These are phyloP conservation scores for Talaromyces nanjingensis DNA, from an alignment of 495 filamentous ascomycete genomes.

Conservation along the genomic window DNA sequence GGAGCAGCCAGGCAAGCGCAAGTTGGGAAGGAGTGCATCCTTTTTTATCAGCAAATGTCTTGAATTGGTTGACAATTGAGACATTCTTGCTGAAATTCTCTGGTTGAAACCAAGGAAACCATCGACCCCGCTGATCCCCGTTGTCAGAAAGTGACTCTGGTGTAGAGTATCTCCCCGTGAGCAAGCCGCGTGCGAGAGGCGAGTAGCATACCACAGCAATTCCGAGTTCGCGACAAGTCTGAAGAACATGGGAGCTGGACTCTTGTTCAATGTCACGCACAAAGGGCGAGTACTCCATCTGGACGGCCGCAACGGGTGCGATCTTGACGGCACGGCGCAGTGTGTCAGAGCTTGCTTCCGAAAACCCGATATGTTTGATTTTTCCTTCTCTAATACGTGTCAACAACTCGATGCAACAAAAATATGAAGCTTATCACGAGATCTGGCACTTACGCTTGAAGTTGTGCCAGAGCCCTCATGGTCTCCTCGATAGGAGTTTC, in stretches of 20 bases:
- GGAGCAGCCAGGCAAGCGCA: slow-evolving; percentile 27
- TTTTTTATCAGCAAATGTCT: background rate
- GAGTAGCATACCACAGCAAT: slow-evolving; percentile 53
- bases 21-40: background rate
- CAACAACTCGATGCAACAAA: background rate
- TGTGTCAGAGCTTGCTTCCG: slow-evolving; percentile 46
- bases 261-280: slow-evolving; percentile 50
- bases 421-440: background rate
- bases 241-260: slow-evolving; percentile 35
- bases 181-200: slow-evolving; percentile 54
- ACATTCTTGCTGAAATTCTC: slow-evolving; percentile 33
- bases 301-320: slow-evolving; percentile 50
- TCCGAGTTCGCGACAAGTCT: slow-evolving; percentile 55
- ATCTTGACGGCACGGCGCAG: slow-evolving; percentile 53
- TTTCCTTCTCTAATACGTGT: slow-evolving; percentile 43
- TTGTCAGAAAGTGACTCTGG: slow-evolving; percentile 39
- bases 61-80: background rate
- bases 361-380: slow-evolving; percentile 54
- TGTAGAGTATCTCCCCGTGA: slow-evolving; percentile 42
- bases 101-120: slow-evolving; percentile 39
- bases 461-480: background rate
- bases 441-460: background rate
- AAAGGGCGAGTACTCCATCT: slow-evolving; percentile 60
- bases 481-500: background rate
- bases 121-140: slow-evolving; percentile 22